Evolutionary conservation across 2,329 filamentous ascomycete genomes (phyloP).

Genomic region (Beauveria sp.): DNA sequence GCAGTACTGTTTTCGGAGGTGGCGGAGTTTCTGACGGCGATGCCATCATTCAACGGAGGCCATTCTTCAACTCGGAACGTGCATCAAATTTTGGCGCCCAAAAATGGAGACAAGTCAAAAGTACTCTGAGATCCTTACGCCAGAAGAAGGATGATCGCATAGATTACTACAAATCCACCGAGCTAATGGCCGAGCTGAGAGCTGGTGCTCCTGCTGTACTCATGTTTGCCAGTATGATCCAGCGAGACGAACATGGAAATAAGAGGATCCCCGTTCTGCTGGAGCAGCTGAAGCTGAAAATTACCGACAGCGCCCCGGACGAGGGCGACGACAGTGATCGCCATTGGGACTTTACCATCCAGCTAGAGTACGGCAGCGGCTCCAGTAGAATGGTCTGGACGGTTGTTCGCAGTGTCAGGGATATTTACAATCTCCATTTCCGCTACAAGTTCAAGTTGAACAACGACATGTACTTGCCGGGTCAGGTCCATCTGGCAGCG

Average conservation of each 20-base stretch:
- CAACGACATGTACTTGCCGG: conserved; percentile 73
- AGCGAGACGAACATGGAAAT: conserved; percentile 91
- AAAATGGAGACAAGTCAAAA: conserved; percentile 90
- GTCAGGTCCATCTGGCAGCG: conserved; percentile 55
- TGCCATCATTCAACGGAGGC: conserved; percentile 46
- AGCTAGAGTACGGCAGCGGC: conserved; percentile 92
- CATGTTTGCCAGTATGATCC: conserved; percentile 95
- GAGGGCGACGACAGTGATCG: conserved; percentile 57
- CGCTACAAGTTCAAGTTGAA: conserved; percentile 85
- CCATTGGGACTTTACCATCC: conserved; percentile 83
- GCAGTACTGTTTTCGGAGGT: conserved; percentile 57
- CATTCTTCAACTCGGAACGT: conserved; percentile 56
- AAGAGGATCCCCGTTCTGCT: conserved; percentile 90
- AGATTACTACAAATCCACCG: conserved; percentile 90
- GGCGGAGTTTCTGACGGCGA: conserved; percentile 59
- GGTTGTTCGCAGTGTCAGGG: conserved; percentile 75
- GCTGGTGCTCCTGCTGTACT: conserved; percentile 89
- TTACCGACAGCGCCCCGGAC: conserved; percentile 69
- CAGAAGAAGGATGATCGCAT: conserved; percentile 81
- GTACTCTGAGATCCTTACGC: conserved; percentile 70
- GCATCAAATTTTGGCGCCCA: conserved; percentile 68
- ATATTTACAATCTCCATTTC: conserved; percentile 87
- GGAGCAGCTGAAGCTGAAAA: conserved; percentile 84
- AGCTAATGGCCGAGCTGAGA: conserved; percentile 88
- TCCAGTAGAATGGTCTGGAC: conserved; percentile 96